Evolutionary conservation across 2,329 filamentous ascomycete species (phyloP).

Genomic region (Microsporum canis): DNA sequence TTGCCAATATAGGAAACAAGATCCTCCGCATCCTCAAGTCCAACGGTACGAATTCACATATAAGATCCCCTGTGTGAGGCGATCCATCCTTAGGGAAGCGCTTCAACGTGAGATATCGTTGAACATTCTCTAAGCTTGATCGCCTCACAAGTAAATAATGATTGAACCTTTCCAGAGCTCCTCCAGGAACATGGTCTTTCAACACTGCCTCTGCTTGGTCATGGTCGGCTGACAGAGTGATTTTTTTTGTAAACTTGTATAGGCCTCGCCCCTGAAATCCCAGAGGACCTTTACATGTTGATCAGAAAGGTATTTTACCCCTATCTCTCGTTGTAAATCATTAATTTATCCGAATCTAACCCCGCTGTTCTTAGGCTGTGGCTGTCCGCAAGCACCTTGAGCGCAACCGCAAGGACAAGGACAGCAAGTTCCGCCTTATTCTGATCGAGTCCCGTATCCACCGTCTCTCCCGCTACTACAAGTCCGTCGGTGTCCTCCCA

Average conservation of each 20-base stretch:
- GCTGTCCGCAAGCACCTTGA: conserved; percentile 99
- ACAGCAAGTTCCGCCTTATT: conserved; percentile 99
- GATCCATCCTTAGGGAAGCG: not conserved
- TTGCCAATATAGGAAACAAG: conserved; percentile 69
- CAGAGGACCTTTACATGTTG: conserved; percentile 99
- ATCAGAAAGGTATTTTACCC: conserved; percentile 82
- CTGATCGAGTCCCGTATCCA: conserved; percentile 99
- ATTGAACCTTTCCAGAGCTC: not conserved
- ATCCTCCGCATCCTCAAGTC: conserved; percentile 98
- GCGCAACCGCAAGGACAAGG: conserved; percentile 99
- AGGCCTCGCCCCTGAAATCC: conserved; percentile 98
- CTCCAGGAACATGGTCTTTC: conserved; percentile 3
- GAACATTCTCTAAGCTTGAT: not conserved
- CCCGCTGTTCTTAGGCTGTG: conserved; percentile 54
- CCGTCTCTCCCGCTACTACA: conserved; percentile 99
- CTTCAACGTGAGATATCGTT: conserved; percentile 2
- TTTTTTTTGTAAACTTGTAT: conserved; percentile 38
- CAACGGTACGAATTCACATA: conserved; percentile 58
- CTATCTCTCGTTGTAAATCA: not conserved
- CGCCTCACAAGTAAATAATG: not conserved
- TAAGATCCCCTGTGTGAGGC: not conserved
- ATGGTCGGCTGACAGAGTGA: conserved; percentile 78
- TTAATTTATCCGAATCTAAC: not conserved
- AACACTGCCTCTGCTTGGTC: conserved; percentile 73
- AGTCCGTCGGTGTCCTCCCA: conserved; percentile 72